Conservation (phyloP, 257 asterid genomes). For the Plectranthus barbatus region DNA sequence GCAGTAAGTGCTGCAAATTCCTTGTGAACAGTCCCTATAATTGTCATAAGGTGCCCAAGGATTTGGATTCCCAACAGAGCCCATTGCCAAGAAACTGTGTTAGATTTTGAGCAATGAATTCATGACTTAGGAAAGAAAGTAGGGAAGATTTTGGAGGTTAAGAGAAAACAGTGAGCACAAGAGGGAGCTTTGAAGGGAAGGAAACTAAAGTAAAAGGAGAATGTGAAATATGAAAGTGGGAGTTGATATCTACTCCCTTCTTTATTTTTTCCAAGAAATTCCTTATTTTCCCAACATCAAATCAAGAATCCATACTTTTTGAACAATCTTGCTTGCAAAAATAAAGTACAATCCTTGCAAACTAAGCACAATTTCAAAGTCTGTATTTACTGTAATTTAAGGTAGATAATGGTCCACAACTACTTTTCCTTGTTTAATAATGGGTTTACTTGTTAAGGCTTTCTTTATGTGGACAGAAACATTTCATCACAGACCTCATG, state of each 20-base stretch:
- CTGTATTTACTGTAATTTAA: background rate
- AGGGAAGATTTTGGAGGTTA: slow-evolving; percentile 1
- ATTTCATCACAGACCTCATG: slow-evolving; percentile 12
- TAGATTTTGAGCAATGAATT: slow-evolving; percentile 12
- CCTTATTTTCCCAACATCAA: slow-evolving; percentile 3
- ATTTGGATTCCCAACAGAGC: slow-evolving; percentile 42
- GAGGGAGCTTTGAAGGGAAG: slow-evolving; percentile 44
- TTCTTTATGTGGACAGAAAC: slow-evolving; percentile 13
- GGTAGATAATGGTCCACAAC: slow-evolving; percentile 17
- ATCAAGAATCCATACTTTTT: slow-evolving; percentile 20
- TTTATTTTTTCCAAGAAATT: slow-evolving; percentile 19
- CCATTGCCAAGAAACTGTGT: slow-evolving; percentile 25
- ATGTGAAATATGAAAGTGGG: slow-evolving; percentile 22
- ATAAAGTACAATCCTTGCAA: background rate
- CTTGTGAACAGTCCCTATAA: slow-evolving; percentile 59
- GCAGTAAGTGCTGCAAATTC: slow-evolving; percentile 74
- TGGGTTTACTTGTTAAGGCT: slow-evolving; percentile 18
- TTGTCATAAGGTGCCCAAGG: slow-evolving; percentile 50
- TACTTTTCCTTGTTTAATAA: slow-evolving; percentile 17
- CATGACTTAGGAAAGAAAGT: slow-evolving; percentile 9
- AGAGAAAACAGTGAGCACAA: slow-evolving; percentile 5
- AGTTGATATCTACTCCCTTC: slow-evolving; percentile 16
- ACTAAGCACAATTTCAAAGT: slow-evolving; percentile 5
- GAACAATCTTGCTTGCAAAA: background rate
- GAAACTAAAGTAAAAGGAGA: slow-evolving; percentile 22